phyloP scores from a whole-genome alignment of 176 grass and related monocot species.

The Aegilops speltoides region DNA sequence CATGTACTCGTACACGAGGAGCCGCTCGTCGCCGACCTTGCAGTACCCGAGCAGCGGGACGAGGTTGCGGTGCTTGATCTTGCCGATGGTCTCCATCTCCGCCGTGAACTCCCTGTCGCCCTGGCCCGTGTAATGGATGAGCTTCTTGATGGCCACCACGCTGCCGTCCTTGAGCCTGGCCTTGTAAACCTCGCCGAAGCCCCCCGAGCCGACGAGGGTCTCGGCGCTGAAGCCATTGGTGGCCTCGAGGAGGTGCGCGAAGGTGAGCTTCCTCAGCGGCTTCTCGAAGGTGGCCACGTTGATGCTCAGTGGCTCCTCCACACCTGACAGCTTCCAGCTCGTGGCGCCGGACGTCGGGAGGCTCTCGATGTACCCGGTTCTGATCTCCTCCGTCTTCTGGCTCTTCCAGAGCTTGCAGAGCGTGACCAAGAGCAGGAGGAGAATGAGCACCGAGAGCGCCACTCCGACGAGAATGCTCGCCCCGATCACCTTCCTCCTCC shows the following conservation, averaged over 20 bases:
- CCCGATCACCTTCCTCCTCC: slow-evolving; percentile 48
- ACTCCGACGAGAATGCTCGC: slow-evolving; percentile 72
- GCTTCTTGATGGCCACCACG: slow-evolving; percentile 91
- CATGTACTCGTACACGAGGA: slow-evolving; percentile 98
- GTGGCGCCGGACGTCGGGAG: slow-evolving; percentile 57
- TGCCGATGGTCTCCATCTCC: slow-evolving; percentile 98
- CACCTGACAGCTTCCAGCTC: slow-evolving; percentile 85
- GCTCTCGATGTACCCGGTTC: slow-evolving; percentile 65
- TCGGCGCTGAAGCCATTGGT: slow-evolving; percentile 90
- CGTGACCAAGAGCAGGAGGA: slow-evolving; percentile 52
- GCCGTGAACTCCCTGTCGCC: slow-evolving; percentile 92
- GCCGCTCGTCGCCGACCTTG: slow-evolving; percentile 91
- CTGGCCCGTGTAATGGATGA: slow-evolving; percentile 89
- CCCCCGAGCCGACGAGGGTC: slow-evolving; percentile 80
- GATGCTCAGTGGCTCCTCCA: slow-evolving; percentile 83
- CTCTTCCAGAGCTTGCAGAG: slow-evolving; percentile 76
- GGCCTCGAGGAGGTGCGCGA: slow-evolving; percentile 91
- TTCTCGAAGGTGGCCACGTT: slow-evolving; percentile 97
- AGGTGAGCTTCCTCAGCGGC: slow-evolving; percentile 85
- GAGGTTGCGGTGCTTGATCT: slow-evolving; percentile 98
- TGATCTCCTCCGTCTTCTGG: slow-evolving; percentile 56
- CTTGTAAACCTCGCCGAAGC: slow-evolving; percentile 97
- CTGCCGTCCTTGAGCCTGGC: slow-evolving; percentile 83
- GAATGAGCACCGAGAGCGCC: slow-evolving; percentile 53
- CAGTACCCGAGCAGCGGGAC: slow-evolving; percentile 87